Evolutionary conservation across 2,329 filamentous ascomycete species (phyloP).

Genomic region (Fusarium sp.): DNA sequence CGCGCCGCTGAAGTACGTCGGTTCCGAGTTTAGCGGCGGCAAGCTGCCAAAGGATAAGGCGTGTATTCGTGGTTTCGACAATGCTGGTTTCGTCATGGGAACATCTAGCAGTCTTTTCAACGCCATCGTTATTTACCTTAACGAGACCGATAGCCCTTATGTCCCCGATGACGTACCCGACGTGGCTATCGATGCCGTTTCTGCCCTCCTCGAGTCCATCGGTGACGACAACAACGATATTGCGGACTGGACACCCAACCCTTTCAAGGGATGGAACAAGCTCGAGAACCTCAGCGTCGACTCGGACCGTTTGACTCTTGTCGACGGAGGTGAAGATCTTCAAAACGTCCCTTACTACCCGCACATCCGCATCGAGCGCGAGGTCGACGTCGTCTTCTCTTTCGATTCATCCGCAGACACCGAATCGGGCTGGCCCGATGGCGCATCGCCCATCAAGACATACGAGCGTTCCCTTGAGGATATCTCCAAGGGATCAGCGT

Average conservation of each 20-base stretch:
- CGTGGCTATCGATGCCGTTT: conserved; percentile 60
- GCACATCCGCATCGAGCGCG: conserved; percentile 62
- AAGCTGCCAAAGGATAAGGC: conserved; percentile 57
- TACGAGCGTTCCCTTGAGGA: conserved; percentile 64
- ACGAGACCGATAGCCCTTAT: conserved; percentile 59
- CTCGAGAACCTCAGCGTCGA: conserved; percentile 57
- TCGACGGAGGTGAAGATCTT: conserved; percentile 83
- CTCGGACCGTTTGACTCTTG: conserved; percentile 72
- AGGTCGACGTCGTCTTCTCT: conserved; percentile 73
- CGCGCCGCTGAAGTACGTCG: conserved; percentile 69
- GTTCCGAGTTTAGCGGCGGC: conserved; percentile 68
- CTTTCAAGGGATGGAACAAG: conserved; percentile 65
- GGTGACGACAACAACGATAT: conserved; percentile 77
- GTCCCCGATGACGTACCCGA: conserved; percentile 61
- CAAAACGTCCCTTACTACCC: conserved; percentile 85
- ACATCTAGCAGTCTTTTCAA: conserved; percentile 88
- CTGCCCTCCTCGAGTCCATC: conserved; percentile 64
- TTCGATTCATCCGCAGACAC: conserved; percentile 75
- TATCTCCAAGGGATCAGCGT: conserved; percentile 66
- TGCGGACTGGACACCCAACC: conserved; percentile 75
- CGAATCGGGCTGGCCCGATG: conserved; percentile 68
- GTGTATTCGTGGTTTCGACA: conserved; percentile 77
- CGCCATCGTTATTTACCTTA: conserved; percentile 75
- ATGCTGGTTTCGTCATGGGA: conserved; percentile 83
- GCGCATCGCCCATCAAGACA: conserved; percentile 67